Evolutionary conservation across 139 green algal genomes (phyloP).

Genomic region (Ostreobium quekettii): DNA sequence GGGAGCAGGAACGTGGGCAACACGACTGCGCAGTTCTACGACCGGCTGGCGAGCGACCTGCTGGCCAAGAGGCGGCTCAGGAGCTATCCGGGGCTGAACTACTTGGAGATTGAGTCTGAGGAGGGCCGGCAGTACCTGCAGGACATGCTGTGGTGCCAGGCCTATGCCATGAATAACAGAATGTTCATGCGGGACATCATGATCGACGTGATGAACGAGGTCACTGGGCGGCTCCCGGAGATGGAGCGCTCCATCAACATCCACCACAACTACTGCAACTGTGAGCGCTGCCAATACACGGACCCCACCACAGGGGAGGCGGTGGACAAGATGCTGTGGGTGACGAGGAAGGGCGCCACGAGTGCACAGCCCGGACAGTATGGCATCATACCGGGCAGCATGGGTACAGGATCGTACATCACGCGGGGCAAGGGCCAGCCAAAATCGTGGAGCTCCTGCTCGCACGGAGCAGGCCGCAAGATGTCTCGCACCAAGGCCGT

Average conservation of each 20-base stretch:
- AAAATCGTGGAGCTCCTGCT: constrained; percentile 29
- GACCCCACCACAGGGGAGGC: constrained; percentile 26
- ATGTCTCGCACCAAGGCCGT: constrained; percentile 28
- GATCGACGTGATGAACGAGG: constrained; percentile 19
- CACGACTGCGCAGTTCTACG: constrained; percentile 28
- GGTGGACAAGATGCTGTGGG: constrained; percentile 28
- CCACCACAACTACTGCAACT: constrained; percentile 38
- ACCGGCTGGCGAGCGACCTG: constrained; percentile 22
- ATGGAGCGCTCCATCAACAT: constrained; percentile 26
- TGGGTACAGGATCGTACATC: constrained; percentile 25
- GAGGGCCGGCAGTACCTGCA: constrained; percentile 25
- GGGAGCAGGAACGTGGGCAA: constrained; percentile 38
- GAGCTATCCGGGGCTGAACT: constrained; percentile 22
- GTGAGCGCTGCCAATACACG: constrained; percentile 25
- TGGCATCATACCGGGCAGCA: constrained; percentile 38
- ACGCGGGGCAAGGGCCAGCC: constrained; percentile 25
- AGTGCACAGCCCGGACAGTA: constrained; percentile 24
- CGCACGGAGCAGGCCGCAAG: constrained; percentile 31
- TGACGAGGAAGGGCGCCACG: constrained; percentile 37
- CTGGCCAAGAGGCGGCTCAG: constrained; percentile 16
- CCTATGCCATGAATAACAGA: constrained; percentile 32
- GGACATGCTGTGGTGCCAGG: constrained; percentile 38
- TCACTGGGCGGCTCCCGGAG: constrained; percentile 17
- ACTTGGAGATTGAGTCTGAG: constrained; percentile 24
- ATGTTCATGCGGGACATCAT: constrained; percentile 29